Percentiles rank a stretch among this genome's conserved stretches.
Evolutionary conservation across 495 filamentous ascomycete species (phyloP).

Genomic region (Podospora tetraspora): DNA sequence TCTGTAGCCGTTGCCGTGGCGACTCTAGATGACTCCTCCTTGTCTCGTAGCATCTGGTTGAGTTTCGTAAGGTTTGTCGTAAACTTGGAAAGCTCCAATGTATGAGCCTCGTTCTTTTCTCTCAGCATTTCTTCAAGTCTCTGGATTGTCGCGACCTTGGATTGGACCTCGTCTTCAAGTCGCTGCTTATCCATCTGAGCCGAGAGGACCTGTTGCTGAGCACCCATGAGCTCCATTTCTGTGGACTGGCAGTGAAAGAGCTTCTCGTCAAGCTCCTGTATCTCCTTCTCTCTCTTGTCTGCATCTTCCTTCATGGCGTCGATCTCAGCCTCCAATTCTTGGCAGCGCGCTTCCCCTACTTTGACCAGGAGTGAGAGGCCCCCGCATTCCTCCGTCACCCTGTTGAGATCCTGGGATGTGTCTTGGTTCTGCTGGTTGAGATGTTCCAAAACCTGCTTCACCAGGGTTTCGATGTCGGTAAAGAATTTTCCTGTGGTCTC

Average conservation of each 20-base stretch:
- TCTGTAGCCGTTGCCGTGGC: slow-evolving; percentile 1
- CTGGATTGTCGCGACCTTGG: slow-evolving; percentile 9
- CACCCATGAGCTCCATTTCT: slow-evolving; percentile 7
- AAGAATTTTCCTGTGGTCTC: neutral
- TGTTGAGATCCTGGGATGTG: neutral
- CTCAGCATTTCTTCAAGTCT: slow-evolving; percentile 18
- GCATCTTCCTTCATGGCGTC: neutral
- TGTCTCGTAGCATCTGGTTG: slow-evolving; percentile 17
- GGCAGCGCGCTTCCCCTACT: neutral
- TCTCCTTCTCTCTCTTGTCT: slow-evolving; percentile 8
- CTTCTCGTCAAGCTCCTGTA: slow-evolving; percentile 18
- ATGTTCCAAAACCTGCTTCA: neutral
- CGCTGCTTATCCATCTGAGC: neutral
- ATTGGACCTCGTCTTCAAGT: slow-evolving; percentile 14
- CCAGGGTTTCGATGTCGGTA: neutral
- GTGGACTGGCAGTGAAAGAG: slow-evolving; percentile 10
- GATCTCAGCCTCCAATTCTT: neutral
- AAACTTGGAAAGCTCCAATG: slow-evolving; percentile 10
- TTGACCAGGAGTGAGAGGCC: neutral
- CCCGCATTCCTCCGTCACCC: neutral
- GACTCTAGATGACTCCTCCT: slow-evolving; percentile 9
- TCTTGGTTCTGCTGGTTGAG: neutral
- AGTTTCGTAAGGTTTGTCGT: slow-evolving; percentile 16
- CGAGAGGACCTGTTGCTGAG: slow-evolving; percentile 2
- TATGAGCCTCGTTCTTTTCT: slow-evolving; percentile 12